Evolutionary conservation across 1,284 basidiomycete species (phyloP).

Genomic region (Somion occarium): DNA sequence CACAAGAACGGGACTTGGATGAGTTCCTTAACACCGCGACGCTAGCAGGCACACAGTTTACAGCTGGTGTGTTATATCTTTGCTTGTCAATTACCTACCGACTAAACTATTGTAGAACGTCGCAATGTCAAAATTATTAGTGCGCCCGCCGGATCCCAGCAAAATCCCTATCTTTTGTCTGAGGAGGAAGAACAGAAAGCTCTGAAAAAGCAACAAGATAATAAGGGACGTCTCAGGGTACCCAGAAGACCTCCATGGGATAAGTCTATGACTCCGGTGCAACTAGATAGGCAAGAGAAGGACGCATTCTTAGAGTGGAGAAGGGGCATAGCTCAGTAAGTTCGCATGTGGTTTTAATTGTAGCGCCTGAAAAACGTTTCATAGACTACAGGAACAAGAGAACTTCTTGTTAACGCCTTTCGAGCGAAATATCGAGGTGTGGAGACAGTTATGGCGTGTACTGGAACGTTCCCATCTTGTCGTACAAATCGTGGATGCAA

Average conservation of each 20-base stretch:
- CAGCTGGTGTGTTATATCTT: conserved; percentile 66
- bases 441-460: conserved; percentile 95
- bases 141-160: conserved; percentile 49
- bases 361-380: too few species aligned
- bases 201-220: conserved; percentile 66
- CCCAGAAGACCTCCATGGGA: conserved; percentile 87
- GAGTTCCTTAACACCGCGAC: conserved; percentile 96
- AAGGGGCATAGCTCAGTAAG: conserved; percentile 83
- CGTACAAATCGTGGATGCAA: conserved; percentile 94
- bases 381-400: conserved; percentile 74
- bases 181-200: conserved; percentile 81
- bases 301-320: conserved; percentile 90
- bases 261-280: conserved; percentile 66
- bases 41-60: conserved; percentile 93
- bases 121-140: conserved; percentile 91
- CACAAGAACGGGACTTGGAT: conserved; percentile 94
- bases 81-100: not conserved
- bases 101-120: conserved; percentile 53
- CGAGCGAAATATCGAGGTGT: conserved; percentile 94
- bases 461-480: conserved; percentile 90
- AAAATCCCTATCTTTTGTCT: conserved; percentile 87
- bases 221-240: conserved; percentile 72
- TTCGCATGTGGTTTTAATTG: conserved; percentile 19
- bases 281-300: conserved; percentile 86
- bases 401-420: conserved; percentile 89